Percentiles rank a stretch among this genome's conserved stretches.
phyloP scores from a whole-genome alignment of 768 basidiomycete species.

The Kwoniella dejecticola region DNA sequence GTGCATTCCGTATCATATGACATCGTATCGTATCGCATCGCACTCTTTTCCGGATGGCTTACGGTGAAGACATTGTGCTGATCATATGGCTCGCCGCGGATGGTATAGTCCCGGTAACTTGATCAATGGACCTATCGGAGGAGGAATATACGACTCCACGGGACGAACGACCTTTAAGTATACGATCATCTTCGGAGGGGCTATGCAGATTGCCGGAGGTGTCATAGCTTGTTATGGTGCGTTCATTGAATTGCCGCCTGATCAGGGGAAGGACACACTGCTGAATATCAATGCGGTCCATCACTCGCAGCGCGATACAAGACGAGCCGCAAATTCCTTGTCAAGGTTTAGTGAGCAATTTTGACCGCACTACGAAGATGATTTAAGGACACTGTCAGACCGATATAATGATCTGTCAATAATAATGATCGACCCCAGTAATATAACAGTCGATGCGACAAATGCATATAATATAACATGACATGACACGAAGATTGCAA shows the following conservation, averaged over 20 bases:
- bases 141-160: conserved; percentile 29
- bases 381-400: too few relatives aligned
- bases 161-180: conserved; percentile 31
- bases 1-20: not conserved
- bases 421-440: too few relatives aligned
- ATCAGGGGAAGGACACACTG: not conserved
- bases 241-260: conserved; percentile 9
- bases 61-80: too few relatives aligned
- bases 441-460: too few relatives aligned
- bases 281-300: not conserved
- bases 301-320: conserved; percentile 16
- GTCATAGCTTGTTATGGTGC: conserved; percentile 32
- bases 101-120: conserved; percentile 28
- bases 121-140: conserved; percentile 28
- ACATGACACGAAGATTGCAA: too few relatives aligned
- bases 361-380: too few relatives aligned
- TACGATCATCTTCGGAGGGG: conserved; percentile 34
- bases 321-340: conserved; percentile 21
- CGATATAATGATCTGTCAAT: too few relatives aligned
- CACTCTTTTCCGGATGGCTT: not conserved
- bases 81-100: too few relatives aligned
- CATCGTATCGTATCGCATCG: not conserved
- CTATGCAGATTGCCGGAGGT: conserved; percentile 27
- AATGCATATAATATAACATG: too few relatives aligned
- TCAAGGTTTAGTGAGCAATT: conserved; percentile 16